A percentile compares a stretch with the other conserved stretches of the same genome.
These are phyloP conservation scores for Alternaria sp. DNA, from an alignment of 2,329 filamentous ascomycete genomes.

Conservation along the genomic window DNA sequence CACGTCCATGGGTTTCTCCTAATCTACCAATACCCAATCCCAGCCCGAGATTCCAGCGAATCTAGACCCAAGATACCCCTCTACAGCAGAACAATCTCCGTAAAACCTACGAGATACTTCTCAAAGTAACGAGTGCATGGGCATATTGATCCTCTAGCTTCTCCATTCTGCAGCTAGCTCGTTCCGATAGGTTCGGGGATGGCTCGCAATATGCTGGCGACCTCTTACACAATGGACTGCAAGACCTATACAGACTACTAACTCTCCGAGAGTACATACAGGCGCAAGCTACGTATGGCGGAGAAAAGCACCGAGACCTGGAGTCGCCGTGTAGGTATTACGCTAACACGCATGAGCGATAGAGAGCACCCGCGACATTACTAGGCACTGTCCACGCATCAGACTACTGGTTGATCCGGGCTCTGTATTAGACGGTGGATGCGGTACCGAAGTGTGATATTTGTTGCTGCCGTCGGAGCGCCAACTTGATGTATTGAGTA, in stretches of 20 bases:
- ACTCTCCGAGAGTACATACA: background rate
- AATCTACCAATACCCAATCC: background rate
- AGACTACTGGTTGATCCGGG: background rate
- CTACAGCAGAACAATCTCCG: background rate
- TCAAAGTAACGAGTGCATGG: rapidly evolving
- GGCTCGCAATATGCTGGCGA: background rate
- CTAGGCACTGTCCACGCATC: background rate
- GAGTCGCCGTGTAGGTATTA: background rate
- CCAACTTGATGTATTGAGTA: background rate
- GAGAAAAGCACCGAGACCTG: background rate
- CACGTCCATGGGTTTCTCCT: rapidly evolving
- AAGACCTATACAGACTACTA: background rate
- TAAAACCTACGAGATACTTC: background rate
- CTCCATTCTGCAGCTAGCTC: background rate
- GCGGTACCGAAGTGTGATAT: background rate
- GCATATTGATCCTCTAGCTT: background rate
- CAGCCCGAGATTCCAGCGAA: background rate
- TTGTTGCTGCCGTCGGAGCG: background rate
- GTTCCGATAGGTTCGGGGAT: background rate
- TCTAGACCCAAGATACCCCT: background rate
- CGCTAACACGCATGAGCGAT: background rate
- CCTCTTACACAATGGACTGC: background rate
- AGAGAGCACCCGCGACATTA: background rate
- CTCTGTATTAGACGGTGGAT: background rate
- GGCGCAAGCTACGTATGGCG: background rate